Evolutionary conservation across 139 green algal species (phyloP).

Genomic region (Tetradesmus obliquus): DNA sequence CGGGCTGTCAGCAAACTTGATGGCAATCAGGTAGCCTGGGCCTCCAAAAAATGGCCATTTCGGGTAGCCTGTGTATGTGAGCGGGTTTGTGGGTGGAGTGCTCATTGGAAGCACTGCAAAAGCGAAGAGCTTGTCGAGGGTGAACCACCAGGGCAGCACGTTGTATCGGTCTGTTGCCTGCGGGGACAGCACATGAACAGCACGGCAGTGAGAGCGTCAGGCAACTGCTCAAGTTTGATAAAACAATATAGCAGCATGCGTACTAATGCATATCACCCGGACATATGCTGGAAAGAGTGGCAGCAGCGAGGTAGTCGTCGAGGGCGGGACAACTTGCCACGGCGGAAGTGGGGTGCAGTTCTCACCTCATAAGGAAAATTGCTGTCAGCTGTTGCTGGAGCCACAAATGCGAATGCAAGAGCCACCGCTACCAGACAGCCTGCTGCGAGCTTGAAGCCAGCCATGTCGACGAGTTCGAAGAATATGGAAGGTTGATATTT

Average conservation of each 20-base stretch:
- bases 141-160: conserved; percentile 18
- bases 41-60: conserved; percentile 14
- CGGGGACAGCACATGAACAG: background rate
- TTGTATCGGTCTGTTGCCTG: background rate
- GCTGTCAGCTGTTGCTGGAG: background rate
- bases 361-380: background rate
- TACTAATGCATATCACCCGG: background rate
- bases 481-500: background rate
- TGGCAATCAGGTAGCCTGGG: conserved; percentile 12
- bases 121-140: conserved; percentile 24
- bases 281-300: background rate
- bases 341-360: background rate
- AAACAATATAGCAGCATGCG: background rate
- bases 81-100: background rate
- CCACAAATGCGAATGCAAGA: background rate
- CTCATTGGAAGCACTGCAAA: conserved; percentile 19
- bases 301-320: background rate
- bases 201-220: background rate
- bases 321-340: background rate
- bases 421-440: background rate
- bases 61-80: conserved; percentile 5
- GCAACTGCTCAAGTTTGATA: too few relatives aligned
- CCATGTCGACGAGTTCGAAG: background rate
- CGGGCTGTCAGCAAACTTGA: conserved; percentile 29
- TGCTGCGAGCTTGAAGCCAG: background rate